Conservation (phyloP, 78 protist genomes). For the Isochrysis galbana region DNA sequence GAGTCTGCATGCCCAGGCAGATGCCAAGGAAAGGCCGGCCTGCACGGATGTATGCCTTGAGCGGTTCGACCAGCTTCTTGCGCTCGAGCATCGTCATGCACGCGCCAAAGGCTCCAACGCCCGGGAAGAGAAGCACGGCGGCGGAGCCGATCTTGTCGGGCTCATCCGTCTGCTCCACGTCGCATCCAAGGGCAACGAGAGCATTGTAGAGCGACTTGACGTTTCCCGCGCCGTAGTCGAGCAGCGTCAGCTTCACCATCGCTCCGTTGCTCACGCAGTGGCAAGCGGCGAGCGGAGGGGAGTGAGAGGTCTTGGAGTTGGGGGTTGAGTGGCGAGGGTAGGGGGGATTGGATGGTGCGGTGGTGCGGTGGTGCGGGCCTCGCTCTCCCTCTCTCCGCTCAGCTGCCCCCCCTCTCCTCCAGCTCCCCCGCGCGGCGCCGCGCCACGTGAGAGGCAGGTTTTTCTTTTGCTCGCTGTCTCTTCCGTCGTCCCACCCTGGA, state of each 20-base stretch:
- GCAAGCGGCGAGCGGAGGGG: too few relatives aligned
- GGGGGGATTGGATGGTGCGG: too few relatives aligned
- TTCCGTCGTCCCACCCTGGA: too few relatives aligned
- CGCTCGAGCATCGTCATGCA: conserved; percentile 22
- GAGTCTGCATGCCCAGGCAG: conserved; percentile 74
- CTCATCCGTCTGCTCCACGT: neutral
- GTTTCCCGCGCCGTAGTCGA: conserved; percentile 84
- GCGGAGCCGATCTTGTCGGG: conserved; percentile 28
- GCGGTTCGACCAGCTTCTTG: conserved; percentile 36
- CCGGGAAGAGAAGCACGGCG: conserved; percentile 25
- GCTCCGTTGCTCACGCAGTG: too few relatives aligned
- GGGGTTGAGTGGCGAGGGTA: too few relatives aligned
- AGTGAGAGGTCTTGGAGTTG: too few relatives aligned
- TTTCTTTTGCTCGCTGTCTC: too few relatives aligned
- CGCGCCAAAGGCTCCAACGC: conserved; percentile 52
- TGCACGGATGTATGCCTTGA: conserved; percentile 46
- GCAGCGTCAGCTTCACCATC: conserved; percentile 24
- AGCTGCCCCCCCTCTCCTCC: too few relatives aligned
- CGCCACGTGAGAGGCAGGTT: too few relatives aligned
- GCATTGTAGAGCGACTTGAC: conserved; percentile 56
- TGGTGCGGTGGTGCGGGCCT: too few relatives aligned
- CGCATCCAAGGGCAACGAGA: conserved; percentile 23
- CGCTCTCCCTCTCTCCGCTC: too few relatives aligned
- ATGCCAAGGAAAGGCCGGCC: conserved; percentile 68
- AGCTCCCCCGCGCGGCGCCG: too few relatives aligned